A percentile compares a stretch with the other conserved stretches of the same genome.
Conservation (phyloP, 1,139 yeast species). For the Hansenula anomala region DNA sequence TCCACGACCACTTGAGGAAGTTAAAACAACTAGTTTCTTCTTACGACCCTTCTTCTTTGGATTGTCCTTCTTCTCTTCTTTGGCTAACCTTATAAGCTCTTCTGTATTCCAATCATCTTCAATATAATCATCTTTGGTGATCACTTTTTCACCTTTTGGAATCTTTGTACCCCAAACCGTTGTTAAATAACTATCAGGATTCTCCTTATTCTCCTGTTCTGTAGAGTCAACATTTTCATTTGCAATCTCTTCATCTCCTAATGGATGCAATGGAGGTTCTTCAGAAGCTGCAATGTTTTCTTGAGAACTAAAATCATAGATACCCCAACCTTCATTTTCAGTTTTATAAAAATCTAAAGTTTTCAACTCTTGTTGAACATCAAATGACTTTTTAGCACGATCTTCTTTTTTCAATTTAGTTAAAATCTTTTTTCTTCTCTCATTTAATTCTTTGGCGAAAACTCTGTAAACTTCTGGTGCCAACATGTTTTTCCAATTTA, state of each 20-base stretch:
- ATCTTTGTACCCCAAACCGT: conserved; percentile 64
- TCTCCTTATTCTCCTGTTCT: not conserved
- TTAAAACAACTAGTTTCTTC: conserved; percentile 12
- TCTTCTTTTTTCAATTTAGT: conserved; percentile 64
- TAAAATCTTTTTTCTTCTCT: conserved; percentile 50
- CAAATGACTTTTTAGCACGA: conserved; percentile 53
- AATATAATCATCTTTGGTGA: conserved; percentile 5
- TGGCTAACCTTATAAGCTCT: conserved; percentile 16
- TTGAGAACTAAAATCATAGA: conserved; percentile 11
- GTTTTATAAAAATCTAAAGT: conserved; percentile 51
- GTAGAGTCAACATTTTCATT: conserved; percentile 1
- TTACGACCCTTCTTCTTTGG: conserved; percentile 11
- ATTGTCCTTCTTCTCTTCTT: conserved; percentile 2
- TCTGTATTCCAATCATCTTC: conserved; percentile 19
- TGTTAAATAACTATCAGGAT: conserved; percentile 25
- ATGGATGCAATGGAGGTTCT: conserved; percentile 9
- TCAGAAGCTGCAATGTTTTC: conserved; percentile 8
- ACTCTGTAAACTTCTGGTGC: conserved; percentile 47
- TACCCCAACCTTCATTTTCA: conserved; percentile 40
- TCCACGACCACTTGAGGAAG: conserved; percentile 9
- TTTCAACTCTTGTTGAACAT: conserved; percentile 55
- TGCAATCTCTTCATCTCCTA: conserved; percentile 10
- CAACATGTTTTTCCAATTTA: conserved; percentile 64
- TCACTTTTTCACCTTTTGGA: conserved; percentile 20
- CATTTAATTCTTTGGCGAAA: conserved; percentile 57